Evolutionary conservation across 2,329 filamentous ascomycete genomes (phyloP).

Genomic region (Karstenula rhodostoma): DNA sequence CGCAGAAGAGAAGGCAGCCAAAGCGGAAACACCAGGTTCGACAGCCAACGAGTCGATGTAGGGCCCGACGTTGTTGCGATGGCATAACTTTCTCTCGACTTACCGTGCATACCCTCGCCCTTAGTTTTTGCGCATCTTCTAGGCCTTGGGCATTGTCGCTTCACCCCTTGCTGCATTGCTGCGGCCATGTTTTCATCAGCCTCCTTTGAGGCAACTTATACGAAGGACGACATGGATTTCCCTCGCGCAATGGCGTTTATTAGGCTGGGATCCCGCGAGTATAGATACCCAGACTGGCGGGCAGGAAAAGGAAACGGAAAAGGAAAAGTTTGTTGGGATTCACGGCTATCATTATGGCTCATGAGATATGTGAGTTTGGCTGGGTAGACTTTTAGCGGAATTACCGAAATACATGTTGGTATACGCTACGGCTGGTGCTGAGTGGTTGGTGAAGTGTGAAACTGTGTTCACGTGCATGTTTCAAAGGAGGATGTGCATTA

Average conservation of each 20-base stretch:
- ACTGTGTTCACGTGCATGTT: neutral
- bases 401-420: neutral
- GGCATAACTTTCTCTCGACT: neutral
- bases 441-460: neutral
- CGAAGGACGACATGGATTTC: neutral
- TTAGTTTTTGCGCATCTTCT: neutral
- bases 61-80: neutral
- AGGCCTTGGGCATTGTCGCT: neutral
- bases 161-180: neutral
- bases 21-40: conserved; percentile 15
- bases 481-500: neutral
- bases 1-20: conserved; percentile 19
- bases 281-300: conserved; percentile 10
- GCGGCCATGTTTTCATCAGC: neutral
- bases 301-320: neutral
- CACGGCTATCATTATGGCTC: neutral
- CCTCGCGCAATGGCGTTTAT: conserved; percentile 5
- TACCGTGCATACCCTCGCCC: neutral
- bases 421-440: neutral
- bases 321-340: neutral
- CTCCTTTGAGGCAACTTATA: neutral
- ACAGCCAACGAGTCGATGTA: conserved; percentile 1
- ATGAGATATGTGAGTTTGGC: neutral
- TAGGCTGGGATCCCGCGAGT: neutral
- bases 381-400: neutral